Conservation (phyloP, 192 early-diverging fungal species). For the Entrophospora sp. region DNA sequence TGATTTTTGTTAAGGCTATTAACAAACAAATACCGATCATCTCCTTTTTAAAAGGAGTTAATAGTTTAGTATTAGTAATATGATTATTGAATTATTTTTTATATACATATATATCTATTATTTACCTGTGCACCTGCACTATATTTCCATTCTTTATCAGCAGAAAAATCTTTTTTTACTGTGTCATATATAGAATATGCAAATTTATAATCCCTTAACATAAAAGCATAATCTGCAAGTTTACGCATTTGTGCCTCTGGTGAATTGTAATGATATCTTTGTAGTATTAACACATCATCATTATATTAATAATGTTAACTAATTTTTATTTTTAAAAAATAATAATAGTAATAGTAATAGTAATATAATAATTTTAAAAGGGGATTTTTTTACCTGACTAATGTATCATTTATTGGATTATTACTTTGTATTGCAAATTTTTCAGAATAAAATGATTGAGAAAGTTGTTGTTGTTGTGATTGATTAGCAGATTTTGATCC, state of each 20-base stretch:
- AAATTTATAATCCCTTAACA: constrained; percentile 89
- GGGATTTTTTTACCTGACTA: too few species aligned
- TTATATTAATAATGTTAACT: too few species aligned
- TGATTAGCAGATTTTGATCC: constrained; percentile 29
- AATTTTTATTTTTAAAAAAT: too few species aligned
- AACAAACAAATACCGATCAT: constrained; percentile 84
- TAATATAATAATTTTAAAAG: too few species aligned
- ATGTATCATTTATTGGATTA: too few species aligned
- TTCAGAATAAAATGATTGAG: constrained; percentile 27
- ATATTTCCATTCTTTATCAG: constrained; percentile 70
- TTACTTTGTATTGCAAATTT: constrained; percentile 28
- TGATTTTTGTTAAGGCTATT: constrained; percentile 48
- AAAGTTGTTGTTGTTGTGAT: constrained; percentile 35
- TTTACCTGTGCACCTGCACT: constrained; percentile 59
- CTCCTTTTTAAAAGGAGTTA: constrained; percentile 56
- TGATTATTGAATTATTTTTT: too few species aligned
- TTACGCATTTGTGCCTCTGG: constrained; percentile 88
- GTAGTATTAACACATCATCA: neutral
- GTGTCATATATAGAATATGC: constrained; percentile 85
- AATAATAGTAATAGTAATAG: too few species aligned
- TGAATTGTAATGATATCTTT: constrained; percentile 58
- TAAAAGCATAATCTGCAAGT: constrained; percentile 94
- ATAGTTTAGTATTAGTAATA: too few species aligned
- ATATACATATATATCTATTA: neutral
- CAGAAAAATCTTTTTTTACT: constrained; percentile 75